These are phyloP conservation scores for Stephanodiscus triporus DNA, from an alignment of 108 stramenopile species.

Conservation along the genomic window DNA sequence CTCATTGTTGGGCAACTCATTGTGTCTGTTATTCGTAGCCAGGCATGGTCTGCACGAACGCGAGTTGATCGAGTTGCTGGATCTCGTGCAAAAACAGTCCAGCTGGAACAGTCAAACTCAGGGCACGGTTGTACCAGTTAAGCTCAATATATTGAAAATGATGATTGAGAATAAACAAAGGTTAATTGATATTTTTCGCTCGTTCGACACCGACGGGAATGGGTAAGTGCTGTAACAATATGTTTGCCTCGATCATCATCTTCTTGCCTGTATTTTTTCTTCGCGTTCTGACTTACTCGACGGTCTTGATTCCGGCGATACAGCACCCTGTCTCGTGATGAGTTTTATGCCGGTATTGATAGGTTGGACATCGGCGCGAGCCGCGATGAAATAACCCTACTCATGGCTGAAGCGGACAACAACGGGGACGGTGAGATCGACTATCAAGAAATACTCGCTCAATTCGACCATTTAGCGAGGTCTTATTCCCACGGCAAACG, in stretches of 20 bases:
- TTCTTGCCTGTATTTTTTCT: neutral
- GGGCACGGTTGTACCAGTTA: constrained; percentile 36
- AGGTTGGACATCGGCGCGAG: constrained; percentile 18
- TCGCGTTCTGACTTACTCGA: neutral
- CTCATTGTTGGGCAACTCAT: constrained; percentile 41
- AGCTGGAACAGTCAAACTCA: constrained; percentile 26
- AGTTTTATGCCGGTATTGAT: constrained; percentile 26
- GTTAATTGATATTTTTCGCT: constrained; percentile 35
- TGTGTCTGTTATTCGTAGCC: constrained; percentile 57
- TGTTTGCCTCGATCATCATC: neutral
- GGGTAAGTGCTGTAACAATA: neutral
- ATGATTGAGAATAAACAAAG: constrained; percentile 26
- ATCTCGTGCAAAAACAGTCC: constrained; percentile 20
- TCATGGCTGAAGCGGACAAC: constrained; percentile 30
- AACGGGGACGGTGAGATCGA: constrained; percentile 31
- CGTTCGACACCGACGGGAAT: constrained; percentile 37
- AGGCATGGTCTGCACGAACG: constrained; percentile 63
- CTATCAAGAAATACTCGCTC: constrained; percentile 29
- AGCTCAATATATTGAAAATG: constrained; percentile 38
- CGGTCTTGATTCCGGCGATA: neutral
- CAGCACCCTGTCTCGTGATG: constrained; percentile 26
- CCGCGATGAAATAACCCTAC: constrained; percentile 17
- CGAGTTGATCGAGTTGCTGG: constrained; percentile 56
- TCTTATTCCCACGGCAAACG: constrained; percentile 20
- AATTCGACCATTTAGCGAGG: constrained; percentile 23